A percentile compares a stretch with the other conserved stretches of the same genome.
These are phyloP conservation scores for Amoebophrya sp. DNA, from an alignment of 169 alveolate species.

Conservation along the genomic window DNA sequence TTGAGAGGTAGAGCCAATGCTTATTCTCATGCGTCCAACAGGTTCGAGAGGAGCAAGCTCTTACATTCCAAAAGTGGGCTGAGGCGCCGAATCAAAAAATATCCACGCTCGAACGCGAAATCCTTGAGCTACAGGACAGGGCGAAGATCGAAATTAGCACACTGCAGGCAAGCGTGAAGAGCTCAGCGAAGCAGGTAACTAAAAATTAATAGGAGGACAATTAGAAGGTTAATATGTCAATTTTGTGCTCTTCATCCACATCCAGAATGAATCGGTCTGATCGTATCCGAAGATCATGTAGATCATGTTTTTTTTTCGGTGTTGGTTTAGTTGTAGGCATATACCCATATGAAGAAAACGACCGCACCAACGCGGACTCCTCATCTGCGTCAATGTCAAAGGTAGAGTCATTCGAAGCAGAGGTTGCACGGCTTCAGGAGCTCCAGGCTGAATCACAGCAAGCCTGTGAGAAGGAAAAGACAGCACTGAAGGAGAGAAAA, in stretches of 20 bases:
- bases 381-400: too few relatives aligned
- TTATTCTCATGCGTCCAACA: too few relatives aligned
- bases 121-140: neutral
- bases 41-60: neutral
- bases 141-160: neutral
- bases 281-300: too few relatives aligned
- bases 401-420: neutral
- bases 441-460: neutral
- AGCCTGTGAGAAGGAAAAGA: neutral
- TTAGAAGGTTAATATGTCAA: too few relatives aligned
- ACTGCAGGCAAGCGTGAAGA: neutral
- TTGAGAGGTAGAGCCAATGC: too few relatives aligned
- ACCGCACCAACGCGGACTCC: too few relatives aligned
- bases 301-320: too few relatives aligned
- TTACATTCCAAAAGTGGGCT: slow-evolving; percentile 13
- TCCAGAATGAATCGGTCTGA: too few relatives aligned
- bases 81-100: slow-evolving; percentile 16
- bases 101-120: neutral
- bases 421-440: neutral
- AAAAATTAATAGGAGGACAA: too few relatives aligned
- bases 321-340: too few relatives aligned
- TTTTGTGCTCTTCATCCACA: too few relatives aligned
- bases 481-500: neutral
- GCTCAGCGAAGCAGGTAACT: neutral
- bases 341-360: too few relatives aligned